Conservation (phyloP, 768 basidiomycete genomes). For the Auricularia sp. region DNA sequence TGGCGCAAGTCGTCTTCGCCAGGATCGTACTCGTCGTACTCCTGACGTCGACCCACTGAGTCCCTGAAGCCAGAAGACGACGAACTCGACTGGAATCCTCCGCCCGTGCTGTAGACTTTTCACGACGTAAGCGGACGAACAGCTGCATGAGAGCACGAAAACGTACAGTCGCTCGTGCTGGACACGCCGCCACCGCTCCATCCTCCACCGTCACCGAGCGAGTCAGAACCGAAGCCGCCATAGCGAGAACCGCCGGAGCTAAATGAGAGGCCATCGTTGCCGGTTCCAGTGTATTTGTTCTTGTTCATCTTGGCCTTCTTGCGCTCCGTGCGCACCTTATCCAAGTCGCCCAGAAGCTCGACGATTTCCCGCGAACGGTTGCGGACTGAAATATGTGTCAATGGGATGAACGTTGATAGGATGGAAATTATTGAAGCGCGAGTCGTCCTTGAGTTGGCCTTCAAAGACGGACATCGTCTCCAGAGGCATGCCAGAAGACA, state of each 20-base stretch:
- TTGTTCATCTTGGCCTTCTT: slow-evolving; percentile 88
- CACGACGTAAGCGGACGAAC: not conserved
- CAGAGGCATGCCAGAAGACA: no score
- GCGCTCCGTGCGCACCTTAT: slow-evolving; percentile 78
- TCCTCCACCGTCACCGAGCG: slow-evolving; percentile 16
- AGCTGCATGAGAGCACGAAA: not conserved
- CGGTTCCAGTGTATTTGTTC: slow-evolving; percentile 79
- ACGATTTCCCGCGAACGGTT: slow-evolving; percentile 89
- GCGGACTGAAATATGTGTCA: slow-evolving; percentile 48
- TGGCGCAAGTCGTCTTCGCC: slow-evolving; percentile 69
- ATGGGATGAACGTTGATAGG: no score
- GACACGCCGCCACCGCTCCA: slow-evolving; percentile 16
- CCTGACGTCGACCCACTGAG: slow-evolving; percentile 33
- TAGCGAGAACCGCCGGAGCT: slow-evolving; percentile 45
- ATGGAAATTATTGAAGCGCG: no score
- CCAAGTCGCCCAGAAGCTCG: slow-evolving; percentile 85
- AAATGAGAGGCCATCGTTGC: slow-evolving; percentile 67
- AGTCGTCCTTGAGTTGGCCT: no score
- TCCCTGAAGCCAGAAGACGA: slow-evolving; percentile 47
- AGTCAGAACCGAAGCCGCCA: slow-evolving; percentile 63
- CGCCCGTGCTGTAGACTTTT: not conserved
- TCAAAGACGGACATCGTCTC: no score
- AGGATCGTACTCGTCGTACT: slow-evolving; percentile 92
- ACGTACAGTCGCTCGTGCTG: slow-evolving; percentile 4
- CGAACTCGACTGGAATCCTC: not conserved